Percentiles rank a stretch among this genome's conserved stretches.
These are phyloP conservation scores for Fusarium sp. DNA, from an alignment of 2,329 filamentous ascomycete species.

Conservation along the genomic window DNA sequence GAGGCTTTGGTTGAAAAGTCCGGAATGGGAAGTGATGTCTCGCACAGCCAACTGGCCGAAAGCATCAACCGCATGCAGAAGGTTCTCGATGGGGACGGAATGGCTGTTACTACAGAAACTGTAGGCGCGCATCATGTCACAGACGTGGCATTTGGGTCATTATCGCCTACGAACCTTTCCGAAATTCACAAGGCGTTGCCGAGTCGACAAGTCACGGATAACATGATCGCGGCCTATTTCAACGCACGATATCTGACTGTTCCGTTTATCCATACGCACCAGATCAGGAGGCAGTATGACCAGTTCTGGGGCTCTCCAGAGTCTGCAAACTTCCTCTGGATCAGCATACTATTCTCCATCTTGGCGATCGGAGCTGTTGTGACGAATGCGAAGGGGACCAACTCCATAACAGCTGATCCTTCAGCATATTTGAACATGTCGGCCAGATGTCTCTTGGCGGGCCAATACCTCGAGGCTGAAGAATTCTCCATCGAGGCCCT, in stretches of 20 bases:
- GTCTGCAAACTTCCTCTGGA: conserved; percentile 2
- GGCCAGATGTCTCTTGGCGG: conserved; percentile 11
- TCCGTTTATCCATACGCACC: conserved; percentile 18
- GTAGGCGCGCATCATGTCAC: background rate
- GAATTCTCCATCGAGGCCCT: conserved; percentile 20
- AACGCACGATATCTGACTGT: conserved; percentile 2
- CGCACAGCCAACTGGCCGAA: background rate
- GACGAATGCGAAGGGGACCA: background rate
- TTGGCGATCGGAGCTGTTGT: conserved; percentile 5
- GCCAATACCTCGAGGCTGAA: background rate
- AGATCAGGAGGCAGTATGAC: conserved; percentile 28
- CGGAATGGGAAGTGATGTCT: background rate
- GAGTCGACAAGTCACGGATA: conserved; percentile 6
- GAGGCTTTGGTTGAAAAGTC: background rate
- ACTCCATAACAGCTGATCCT: background rate
- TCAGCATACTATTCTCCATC: conserved; percentile 26
- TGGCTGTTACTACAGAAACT: background rate
- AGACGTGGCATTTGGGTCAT: background rate
- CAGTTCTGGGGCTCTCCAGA: conserved; percentile 10
- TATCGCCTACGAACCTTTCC: background rate
- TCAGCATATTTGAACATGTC: conserved; percentile 1
- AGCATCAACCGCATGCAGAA: background rate
- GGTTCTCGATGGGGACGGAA: background rate
- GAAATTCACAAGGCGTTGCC: conserved; percentile 11
- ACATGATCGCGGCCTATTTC: conserved; percentile 14